Evolutionary conservation across 805 yeast species (phyloP).

Genomic region (Vanderwaltozyma polyspora): DNA sequence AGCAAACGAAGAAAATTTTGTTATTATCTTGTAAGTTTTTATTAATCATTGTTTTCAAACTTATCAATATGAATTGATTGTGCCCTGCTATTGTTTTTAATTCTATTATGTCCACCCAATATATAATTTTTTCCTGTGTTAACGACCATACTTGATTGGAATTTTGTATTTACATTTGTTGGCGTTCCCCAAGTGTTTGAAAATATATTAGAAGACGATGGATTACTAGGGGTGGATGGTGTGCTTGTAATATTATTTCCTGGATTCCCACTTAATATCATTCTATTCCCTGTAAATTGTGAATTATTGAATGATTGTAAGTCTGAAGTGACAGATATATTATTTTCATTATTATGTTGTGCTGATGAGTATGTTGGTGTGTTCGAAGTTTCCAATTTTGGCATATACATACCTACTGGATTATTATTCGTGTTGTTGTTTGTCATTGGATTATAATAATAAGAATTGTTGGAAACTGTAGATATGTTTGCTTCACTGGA

Average conservation of each 20-base stretch:
- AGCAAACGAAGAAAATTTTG: no score
- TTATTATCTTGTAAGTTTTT: no score
- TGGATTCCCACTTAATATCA: background rate
- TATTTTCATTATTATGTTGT: background rate
- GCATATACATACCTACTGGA: background rate
- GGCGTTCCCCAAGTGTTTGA: constrained; percentile 1
- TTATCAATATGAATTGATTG: constrained; percentile 27
- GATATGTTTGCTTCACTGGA: background rate
- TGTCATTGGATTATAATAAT: background rate
- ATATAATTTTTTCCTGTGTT: constrained; percentile 27
- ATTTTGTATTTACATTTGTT: background rate
- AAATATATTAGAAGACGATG: background rate
- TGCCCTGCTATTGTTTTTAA: constrained; percentile 24
- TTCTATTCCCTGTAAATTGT: constrained; percentile 1
- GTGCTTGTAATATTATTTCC: background rate
- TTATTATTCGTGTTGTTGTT: background rate
- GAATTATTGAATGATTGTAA: background rate
- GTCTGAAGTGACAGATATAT: background rate
- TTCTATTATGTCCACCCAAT: constrained; percentile 24
- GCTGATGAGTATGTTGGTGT: no score
- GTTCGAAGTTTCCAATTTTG: no score
- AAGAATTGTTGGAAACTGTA: background rate
- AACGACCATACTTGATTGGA: constrained; percentile 13
- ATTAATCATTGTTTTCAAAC: constrained; percentile 8
- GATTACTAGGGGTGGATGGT: constrained; percentile 1